Percentiles rank a stretch among this genome's conserved stretches.
These are phyloP conservation scores for Tympanopsis confertula DNA, from an alignment of 2,329 filamentous ascomycete genomes.

Conservation along the genomic window DNA sequence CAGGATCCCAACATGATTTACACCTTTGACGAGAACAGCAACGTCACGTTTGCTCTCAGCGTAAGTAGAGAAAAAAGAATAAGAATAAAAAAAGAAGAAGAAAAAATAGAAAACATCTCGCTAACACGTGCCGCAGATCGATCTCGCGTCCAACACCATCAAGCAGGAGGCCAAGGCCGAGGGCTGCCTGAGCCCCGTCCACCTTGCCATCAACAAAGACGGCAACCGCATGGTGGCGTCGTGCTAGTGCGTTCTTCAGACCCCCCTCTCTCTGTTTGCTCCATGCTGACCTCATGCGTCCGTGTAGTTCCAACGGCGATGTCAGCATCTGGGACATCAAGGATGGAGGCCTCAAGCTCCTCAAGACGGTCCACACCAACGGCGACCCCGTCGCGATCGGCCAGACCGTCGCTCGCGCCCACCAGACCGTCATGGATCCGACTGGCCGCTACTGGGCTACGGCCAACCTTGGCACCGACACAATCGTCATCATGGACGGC, in stretches of 20 bases:
- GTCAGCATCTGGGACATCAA: slow-evolving; percentile 29
- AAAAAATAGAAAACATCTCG: background rate
- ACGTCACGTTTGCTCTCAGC: slow-evolving; percentile 24
- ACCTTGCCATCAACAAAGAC: slow-evolving; percentile 31
- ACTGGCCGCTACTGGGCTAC: slow-evolving; percentile 35
- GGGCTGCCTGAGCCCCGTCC: slow-evolving; percentile 31
- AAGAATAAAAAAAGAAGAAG: background rate
- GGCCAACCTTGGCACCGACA: slow-evolving; percentile 36
- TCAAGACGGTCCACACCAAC: slow-evolving; percentile 14
- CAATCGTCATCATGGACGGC: slow-evolving; percentile 31
- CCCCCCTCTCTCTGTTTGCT: no score
- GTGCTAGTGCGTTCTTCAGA: no score
- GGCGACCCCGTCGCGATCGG: slow-evolving; percentile 14
- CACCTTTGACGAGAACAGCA: slow-evolving; percentile 33
- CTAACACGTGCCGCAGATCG: slow-evolving; percentile 16
- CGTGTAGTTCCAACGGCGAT: slow-evolving; percentile 26
- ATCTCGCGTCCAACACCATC: slow-evolving; percentile 17
- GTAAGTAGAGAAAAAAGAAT: slow-evolving; percentile 5
- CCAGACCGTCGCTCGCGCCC: slow-evolving; percentile 23
- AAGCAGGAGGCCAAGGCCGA: slow-evolving; percentile 13
- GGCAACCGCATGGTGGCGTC: slow-evolving; percentile 27
- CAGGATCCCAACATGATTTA: slow-evolving; percentile 27
- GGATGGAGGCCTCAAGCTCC: slow-evolving; percentile 19
- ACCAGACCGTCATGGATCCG: slow-evolving; percentile 35
- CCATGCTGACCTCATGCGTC: no score